Evolutionary conservation across 768 basidiomycete species (phyloP).

Genomic region (Lactarius indigo): DNA sequence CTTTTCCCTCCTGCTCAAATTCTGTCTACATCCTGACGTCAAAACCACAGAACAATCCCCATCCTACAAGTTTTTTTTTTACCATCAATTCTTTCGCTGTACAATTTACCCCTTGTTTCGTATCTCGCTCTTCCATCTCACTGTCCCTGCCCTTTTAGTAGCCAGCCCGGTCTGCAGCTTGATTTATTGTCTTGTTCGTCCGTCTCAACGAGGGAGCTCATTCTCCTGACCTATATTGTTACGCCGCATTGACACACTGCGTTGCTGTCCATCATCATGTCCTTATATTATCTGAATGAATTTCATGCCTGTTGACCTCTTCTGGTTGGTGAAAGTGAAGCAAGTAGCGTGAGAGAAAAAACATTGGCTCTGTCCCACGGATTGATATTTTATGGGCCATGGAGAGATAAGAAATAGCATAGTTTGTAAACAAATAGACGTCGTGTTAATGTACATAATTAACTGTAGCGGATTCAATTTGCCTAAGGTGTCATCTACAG

Average conservation of each 20-base stretch:
- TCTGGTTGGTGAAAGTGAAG: neutral
- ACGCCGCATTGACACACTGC: constrained; percentile 22
- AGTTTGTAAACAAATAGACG: neutral
- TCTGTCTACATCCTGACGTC: constrained; percentile 8
- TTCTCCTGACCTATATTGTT: constrained; percentile 25
- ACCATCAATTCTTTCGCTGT: constrained; percentile 20
- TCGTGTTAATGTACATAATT: neutral
- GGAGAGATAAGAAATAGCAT: neutral
- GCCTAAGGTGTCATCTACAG: neutral
- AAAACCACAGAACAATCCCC: constrained; percentile 17
- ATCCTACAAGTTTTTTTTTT: constrained; percentile 14
- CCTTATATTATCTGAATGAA: constrained; percentile 34
- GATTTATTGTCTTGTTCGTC: constrained; percentile 35
- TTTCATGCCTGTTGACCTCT: constrained; percentile 3
- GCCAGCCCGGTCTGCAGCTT: constrained; percentile 32
- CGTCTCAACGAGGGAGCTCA: constrained; percentile 26
- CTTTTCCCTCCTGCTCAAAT: neutral
- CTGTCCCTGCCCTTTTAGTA: constrained; percentile 30
- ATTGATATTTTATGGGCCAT: neutral
- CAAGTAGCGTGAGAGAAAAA: neutral
- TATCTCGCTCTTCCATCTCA: constrained; percentile 28
- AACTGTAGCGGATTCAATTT: neutral
- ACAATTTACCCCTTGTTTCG: constrained; percentile 18
- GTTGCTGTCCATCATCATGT: constrained; percentile 29
- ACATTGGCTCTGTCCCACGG: neutral